Percentiles rank a stretch among this genome's conserved stretches.
Conservation (phyloP, 768 basidiomycete genomes). For the Kwoniella pini region DNA sequence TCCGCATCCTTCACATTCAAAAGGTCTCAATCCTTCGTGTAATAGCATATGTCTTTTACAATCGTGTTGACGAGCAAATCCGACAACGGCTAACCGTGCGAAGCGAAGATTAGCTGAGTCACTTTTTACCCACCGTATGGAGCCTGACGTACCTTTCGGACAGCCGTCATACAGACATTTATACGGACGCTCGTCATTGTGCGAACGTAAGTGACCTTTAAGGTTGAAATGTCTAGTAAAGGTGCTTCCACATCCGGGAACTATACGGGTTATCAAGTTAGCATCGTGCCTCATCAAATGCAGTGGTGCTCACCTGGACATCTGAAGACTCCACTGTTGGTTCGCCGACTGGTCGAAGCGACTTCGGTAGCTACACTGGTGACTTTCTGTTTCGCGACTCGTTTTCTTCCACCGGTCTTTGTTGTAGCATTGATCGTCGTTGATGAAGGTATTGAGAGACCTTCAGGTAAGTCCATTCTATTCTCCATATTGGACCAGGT, state of each 20-base stretch:
- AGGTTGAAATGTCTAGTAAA: slow-evolving; percentile 91
- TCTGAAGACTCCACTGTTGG: slow-evolving; percentile 81
- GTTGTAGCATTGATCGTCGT: neutral
- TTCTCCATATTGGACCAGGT: slow-evolving; percentile 28
- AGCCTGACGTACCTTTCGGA: slow-evolving; percentile 61
- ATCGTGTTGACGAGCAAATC: slow-evolving; percentile 91
- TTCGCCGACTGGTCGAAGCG: slow-evolving; percentile 79
- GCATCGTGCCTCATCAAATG: no score
- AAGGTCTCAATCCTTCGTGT: slow-evolving; percentile 88
- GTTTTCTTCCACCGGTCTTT: slow-evolving; percentile 23
- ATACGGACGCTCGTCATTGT: slow-evolving; percentile 93
- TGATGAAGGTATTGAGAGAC: slow-evolving; percentile 6
- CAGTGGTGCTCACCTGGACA: slow-evolving; percentile 60
- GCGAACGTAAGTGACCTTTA: slow-evolving; percentile 92
- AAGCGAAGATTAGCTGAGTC: no score
- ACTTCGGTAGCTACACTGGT: slow-evolving; percentile 87
- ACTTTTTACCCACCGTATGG: no score
- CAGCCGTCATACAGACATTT: slow-evolving; percentile 94
- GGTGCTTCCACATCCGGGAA: slow-evolving; percentile 85
- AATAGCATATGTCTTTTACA: slow-evolving; percentile 95
- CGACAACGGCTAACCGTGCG: slow-evolving; percentile 50
- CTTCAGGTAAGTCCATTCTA: slow-evolving; percentile 43
- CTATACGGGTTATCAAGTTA: no score
- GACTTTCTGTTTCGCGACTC: slow-evolving; percentile 73
- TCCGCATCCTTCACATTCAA: slow-evolving; percentile 86